Percentiles rank a stretch among this genome's conserved stretches.
Evolutionary conservation across 441 rosid species (phyloP).

Genomic region (Gossypium gossypioides): DNA sequence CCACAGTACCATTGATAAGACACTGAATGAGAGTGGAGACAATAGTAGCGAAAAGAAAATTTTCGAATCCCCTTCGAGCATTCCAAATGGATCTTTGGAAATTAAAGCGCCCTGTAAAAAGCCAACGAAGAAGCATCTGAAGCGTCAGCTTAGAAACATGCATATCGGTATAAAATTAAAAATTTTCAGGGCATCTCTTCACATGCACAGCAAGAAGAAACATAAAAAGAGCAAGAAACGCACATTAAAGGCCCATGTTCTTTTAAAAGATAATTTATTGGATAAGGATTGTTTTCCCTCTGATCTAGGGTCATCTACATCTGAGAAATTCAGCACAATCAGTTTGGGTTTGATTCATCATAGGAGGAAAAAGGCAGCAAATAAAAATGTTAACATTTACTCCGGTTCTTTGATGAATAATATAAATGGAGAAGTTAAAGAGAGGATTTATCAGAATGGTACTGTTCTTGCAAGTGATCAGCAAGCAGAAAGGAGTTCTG

Average conservation of each 20-base stretch:
- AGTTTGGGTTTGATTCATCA: conserved; percentile 14
- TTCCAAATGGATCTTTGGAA: conserved; percentile 11
- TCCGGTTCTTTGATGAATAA: conserved; percentile 19
- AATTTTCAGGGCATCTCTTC: conserved; percentile 37
- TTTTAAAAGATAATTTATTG: conserved; percentile 27
- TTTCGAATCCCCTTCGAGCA: conserved; percentile 8
- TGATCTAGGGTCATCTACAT: conserved; percentile 45
- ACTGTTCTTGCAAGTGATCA: conserved; percentile 32
- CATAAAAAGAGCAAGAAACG: conserved; percentile 35
- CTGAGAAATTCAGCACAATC: conserved; percentile 21
- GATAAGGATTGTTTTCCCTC: conserved; percentile 18
- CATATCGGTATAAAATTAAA: conserved; percentile 39
- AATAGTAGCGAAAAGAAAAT: conserved; percentile 15
- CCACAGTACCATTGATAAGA: conserved; percentile 12
- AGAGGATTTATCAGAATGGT: conserved; percentile 37
- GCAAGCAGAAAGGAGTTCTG: conserved; percentile 18
- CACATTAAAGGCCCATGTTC: conserved; percentile 14
- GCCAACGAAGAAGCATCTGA: conserved; percentile 34
- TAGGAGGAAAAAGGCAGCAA: conserved; percentile 20
- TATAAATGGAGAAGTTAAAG: conserved; percentile 25
- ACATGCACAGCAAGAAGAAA: conserved; percentile 35
- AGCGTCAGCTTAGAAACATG: conserved; percentile 19
- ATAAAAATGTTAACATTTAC: conserved; percentile 16
- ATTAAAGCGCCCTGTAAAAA: conserved; percentile 15
- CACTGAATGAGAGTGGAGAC: conserved; percentile 18